These are phyloP conservation scores for Septoria petroselini DNA, from an alignment of 2,329 filamentous ascomycete species.

Conservation along the genomic window DNA sequence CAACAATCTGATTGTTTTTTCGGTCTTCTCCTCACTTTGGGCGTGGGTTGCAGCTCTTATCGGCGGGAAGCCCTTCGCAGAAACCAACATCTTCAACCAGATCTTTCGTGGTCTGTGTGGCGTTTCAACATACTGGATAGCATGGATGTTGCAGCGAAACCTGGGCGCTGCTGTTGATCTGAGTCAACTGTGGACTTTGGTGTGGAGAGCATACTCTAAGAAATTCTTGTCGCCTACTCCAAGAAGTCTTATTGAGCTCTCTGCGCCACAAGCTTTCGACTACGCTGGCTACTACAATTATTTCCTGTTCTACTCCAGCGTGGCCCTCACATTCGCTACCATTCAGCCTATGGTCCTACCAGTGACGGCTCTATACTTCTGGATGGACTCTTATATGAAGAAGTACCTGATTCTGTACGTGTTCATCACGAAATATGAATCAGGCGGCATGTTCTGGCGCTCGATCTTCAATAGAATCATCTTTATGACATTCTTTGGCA, in stretches of 20 bases:
- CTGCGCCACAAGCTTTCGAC: conserved; percentile 87
- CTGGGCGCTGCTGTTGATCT: conserved; percentile 90
- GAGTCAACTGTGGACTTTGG: conserved; percentile 78
- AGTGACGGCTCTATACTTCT: conserved; percentile 85
- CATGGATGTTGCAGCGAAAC: conserved; percentile 88
- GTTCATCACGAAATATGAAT: conserved; percentile 95
- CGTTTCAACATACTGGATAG: conserved; percentile 90
- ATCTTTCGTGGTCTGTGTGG: conserved; percentile 73
- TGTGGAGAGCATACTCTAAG: conserved; percentile 80
- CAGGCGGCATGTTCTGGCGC: conserved; percentile 88
- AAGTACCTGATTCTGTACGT: conserved; percentile 91
- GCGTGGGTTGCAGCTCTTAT: conserved; percentile 57
- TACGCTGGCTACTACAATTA: conserved; percentile 98
- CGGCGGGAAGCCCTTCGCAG: conserved; percentile 56
- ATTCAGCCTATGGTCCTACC: conserved; percentile 85
- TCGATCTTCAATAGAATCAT: conserved; percentile 89
- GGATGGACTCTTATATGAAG: conserved; percentile 82
- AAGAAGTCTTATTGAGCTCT: conserved; percentile 84
- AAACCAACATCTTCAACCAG: conserved; percentile 60
- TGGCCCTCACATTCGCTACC: conserved; percentile 77
- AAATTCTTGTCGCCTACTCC: conserved; percentile 86
- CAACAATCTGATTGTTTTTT: conserved; percentile 95
- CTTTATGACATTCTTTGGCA: conserved; percentile 74
- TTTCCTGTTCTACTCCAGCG: conserved; percentile 89
- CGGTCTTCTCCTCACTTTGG: conserved; percentile 79